A percentile compares a stretch with the other conserved stretches of the same genome.
Conservation (phyloP, 345 rosid genomes). For the Syzygium aromaticum region DNA sequence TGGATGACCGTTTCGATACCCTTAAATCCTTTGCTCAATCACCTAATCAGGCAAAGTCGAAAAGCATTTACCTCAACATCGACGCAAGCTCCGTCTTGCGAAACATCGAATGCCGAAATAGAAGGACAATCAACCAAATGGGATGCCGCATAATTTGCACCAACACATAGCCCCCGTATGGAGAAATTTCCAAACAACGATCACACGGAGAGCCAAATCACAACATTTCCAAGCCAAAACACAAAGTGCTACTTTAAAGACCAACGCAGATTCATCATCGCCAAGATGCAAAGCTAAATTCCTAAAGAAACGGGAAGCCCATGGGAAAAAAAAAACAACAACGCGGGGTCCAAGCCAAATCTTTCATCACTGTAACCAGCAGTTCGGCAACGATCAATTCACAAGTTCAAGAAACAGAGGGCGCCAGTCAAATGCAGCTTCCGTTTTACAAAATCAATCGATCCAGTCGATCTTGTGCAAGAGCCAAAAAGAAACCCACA, state of each 20-base stretch:
- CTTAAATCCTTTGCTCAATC: background rate
- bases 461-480: background rate
- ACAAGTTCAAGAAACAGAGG: background rate
- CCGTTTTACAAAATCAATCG: background rate
- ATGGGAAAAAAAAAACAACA: background rate
- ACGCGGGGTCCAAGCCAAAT: background rate
- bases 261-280: background rate
- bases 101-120: background rate
- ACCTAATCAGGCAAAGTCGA: background rate
- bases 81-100: background rate
- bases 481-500: background rate
- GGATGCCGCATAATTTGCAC: background rate
- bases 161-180: background rate
- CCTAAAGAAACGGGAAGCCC: background rate
- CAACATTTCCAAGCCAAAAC: background rate
- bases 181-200: background rate
- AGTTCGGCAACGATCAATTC: background rate
- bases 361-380: background rate
- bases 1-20: conserved; percentile 7
- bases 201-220: too few species aligned
- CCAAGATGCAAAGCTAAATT: background rate
- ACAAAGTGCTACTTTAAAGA: background rate
- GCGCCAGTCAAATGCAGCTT: background rate
- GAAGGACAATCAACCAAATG: background rate
- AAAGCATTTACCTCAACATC: background rate